Conservation (phyloP, 108 stramenopile genomes). For the Chaetoceros muelleri region DNA sequence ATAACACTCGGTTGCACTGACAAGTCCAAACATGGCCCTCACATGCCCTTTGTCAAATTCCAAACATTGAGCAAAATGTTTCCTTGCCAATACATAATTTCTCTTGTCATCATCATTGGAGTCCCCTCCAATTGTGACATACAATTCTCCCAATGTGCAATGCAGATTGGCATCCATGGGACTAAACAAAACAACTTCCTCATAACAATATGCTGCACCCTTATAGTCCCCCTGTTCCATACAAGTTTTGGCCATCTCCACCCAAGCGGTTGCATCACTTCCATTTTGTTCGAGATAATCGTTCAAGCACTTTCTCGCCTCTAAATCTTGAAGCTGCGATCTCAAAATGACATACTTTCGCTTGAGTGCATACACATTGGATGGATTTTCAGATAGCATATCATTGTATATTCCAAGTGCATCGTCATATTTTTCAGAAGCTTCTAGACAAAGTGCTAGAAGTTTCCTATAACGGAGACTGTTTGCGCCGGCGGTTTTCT, state of each 20-base stretch:
- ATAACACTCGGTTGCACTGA: conserved; percentile 52
- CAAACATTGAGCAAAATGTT: conserved; percentile 69
- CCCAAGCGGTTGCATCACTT: conserved; percentile 61
- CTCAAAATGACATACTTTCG: conserved; percentile 66
- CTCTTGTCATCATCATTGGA: too few relatives aligned
- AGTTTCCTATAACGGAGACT: conserved; percentile 59
- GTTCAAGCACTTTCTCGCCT: conserved; percentile 40
- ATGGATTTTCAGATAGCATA: conserved; percentile 56
- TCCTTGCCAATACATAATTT: conserved; percentile 50
- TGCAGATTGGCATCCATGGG: conserved; percentile 61
- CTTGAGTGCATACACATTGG: conserved; percentile 64
- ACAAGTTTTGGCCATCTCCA: conserved; percentile 57
- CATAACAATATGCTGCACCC: conserved; percentile 66
- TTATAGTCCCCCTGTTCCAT: conserved; percentile 49
- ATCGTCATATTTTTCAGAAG: conserved; percentile 36
- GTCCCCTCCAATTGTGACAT: conserved; percentile 57
- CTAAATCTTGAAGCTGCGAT: conserved; percentile 25
- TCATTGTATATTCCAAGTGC: conserved; percentile 51
- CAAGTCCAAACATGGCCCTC: conserved; percentile 61
- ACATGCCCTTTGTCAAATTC: conserved; percentile 41
- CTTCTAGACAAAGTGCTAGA: conserved; percentile 57
- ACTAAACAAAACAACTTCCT: conserved; percentile 67
- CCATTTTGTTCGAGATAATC: conserved; percentile 45
- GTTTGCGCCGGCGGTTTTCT: conserved; percentile 21
- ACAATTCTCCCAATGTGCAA: conserved; percentile 55